Evolutionary conservation across 106 monocot species (phyloP), one percentile per base, ranked within the genome.

Genomic region (Posidonia australis): DNA sequence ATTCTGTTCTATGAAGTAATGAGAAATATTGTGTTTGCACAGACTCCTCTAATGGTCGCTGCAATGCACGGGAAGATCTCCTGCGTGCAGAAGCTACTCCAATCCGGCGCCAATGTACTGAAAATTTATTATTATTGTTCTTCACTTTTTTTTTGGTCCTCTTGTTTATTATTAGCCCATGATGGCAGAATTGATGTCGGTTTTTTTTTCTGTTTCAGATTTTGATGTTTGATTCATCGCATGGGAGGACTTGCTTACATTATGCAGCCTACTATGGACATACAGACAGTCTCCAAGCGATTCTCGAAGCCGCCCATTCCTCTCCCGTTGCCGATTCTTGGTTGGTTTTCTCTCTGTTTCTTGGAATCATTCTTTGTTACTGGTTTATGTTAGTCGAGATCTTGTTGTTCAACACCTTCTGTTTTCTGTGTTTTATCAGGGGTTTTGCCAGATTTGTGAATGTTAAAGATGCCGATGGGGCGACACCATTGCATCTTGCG

Each of bases 11-110:
- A 23, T 21, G 60, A 47, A 65, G 13, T 27, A 29, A 6, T 30
- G 58, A 4, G 11, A 30, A 53, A 49, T 64, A 21, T 64, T 44
- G 48, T 29, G 63, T 10, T 46, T 44, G 67, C 46, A 20, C 19
- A 96, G 96, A 96, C 90, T 77, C 90, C 96, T 20, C 46, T 96
- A 51, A 96, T 96, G 86, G 64, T 96, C 61, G 87, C 96, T 17
- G 84, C 86, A 64, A 96, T 96, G 96, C 96, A 83, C 58, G 90
- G 96, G 70, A 80, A 82, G 80, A 72, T 84, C 48, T 69, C 77
- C 25, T 96, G 96, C 54, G 81, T 96, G 61, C 58, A 74, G 54
- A 87, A 67, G 82, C 84, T 96, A 13, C 77, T 96, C 51, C 78
- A 80, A 71, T 74, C 87, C 24, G 90, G 84, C 0, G 96, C 89